Conservation (phyloP, 2,329 filamentous ascomycete genomes). For the Penicillium hordei region DNA sequence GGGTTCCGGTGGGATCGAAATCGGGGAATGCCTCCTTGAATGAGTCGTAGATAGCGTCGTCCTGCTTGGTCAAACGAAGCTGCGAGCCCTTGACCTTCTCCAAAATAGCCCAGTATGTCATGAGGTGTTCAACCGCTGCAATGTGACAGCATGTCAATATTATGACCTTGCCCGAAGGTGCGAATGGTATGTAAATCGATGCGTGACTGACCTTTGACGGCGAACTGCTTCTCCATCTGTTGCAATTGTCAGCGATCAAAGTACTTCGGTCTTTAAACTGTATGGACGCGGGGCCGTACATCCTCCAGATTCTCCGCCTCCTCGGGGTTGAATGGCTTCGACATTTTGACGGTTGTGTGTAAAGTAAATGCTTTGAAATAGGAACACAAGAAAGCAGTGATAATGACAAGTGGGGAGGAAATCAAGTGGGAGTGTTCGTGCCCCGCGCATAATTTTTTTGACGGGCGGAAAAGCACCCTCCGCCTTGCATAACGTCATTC, state of each 20-base stretch:
- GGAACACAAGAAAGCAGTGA: neutral
- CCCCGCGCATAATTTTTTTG: constrained; percentile 39
- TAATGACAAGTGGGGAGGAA: constrained; percentile 2
- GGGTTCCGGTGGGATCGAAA: constrained; percentile 75
- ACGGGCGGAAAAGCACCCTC: constrained; percentile 30
- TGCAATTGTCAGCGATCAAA: constrained; percentile 25
- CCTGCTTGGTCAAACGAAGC: constrained; percentile 86
- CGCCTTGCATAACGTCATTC: constrained; percentile 22
- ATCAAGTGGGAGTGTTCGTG: constrained; percentile 14
- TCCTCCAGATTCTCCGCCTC: constrained; percentile 69
- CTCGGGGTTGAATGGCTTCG: constrained; percentile 55
- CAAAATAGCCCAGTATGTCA: constrained; percentile 95
- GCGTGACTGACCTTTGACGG: constrained; percentile 72
- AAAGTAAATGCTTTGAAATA: neutral
- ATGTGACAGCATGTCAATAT: constrained; percentile 10
- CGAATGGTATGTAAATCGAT: neutral
- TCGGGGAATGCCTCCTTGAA: constrained; percentile 88
- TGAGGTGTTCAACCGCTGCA: constrained; percentile 83
- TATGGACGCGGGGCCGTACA: constrained; percentile 45
- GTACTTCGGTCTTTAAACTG: neutral
- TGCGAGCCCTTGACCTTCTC: constrained; percentile 86
- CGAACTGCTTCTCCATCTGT: constrained; percentile 98
- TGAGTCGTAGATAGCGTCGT: constrained; percentile 91
- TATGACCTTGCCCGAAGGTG: neutral
- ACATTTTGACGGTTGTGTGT: constrained; percentile 31